Conservation (phyloP, 1,284 basidiomycete genomes). For the Apiotrichum gracile region DNA sequence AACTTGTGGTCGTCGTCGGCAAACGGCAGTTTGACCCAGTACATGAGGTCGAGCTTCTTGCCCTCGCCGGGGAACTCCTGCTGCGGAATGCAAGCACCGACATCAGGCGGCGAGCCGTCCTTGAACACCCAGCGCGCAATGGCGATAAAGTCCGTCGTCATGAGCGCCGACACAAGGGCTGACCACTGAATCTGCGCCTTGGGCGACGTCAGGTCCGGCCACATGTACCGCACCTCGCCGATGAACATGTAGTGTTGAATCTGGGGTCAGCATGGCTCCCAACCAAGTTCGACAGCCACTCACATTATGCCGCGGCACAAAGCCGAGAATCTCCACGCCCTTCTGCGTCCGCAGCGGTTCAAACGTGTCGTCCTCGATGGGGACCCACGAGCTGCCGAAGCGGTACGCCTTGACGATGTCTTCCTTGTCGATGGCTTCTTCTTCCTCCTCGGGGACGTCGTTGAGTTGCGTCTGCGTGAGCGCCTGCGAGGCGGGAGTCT, state of each 20-base stretch:
- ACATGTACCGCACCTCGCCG: conserved; percentile 82
- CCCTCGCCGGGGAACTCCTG: conserved; percentile 51
- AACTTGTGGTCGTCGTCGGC: conserved; percentile 86
- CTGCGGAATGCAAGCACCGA: conserved; percentile 67
- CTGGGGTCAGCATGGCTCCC: conserved; percentile 44
- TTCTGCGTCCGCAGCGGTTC: conserved; percentile 63
- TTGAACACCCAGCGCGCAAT: conserved; percentile 73
- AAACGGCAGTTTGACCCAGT: conserved; percentile 90
- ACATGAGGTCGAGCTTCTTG: conserved; percentile 63
- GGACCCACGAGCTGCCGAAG: conserved; percentile 83
- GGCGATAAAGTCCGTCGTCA: conserved; percentile 59
- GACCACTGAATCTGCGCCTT: conserved; percentile 78
- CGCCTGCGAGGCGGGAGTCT: not conserved
- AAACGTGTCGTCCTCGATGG: conserved; percentile 73
- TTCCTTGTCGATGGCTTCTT: conserved; percentile 40
- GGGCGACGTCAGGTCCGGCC: conserved; percentile 63
- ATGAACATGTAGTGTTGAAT: conserved; percentile 74
- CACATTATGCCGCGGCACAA: conserved; percentile 65
- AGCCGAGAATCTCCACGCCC: conserved; percentile 82
- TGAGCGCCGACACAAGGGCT: conserved; percentile 77
- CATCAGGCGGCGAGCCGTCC: conserved; percentile 71
- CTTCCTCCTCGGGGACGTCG: conserved; percentile 16
- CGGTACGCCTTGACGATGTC: conserved; percentile 66
- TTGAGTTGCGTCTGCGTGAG: conserved; percentile 23
- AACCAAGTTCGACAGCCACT: conserved; percentile 19